Conservation (phyloP, 2,329 filamentous ascomycete genomes). For the Exophiala dermatitidis region DNA sequence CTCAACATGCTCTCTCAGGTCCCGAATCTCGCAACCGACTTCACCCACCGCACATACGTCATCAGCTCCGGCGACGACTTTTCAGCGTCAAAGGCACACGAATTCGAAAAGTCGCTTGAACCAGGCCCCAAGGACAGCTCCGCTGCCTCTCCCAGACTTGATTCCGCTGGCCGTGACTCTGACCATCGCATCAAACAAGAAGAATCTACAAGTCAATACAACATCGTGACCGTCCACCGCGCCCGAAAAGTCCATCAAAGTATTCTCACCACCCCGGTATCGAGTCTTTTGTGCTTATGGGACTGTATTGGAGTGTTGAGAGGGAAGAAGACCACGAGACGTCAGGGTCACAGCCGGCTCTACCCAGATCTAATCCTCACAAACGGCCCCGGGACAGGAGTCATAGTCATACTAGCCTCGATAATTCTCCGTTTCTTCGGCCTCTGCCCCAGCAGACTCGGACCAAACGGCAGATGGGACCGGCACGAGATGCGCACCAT, state of each 20-base stretch:
- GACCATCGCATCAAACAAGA: too few species aligned
- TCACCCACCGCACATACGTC: conserved; percentile 68
- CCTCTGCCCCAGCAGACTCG: neutral
- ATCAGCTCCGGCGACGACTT: conserved; percentile 69
- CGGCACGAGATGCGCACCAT: conserved; percentile 59
- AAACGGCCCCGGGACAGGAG: conserved; percentile 83
- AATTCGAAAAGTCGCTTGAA: conserved; percentile 52
- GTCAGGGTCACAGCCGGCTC: too few species aligned
- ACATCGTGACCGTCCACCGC: conserved; percentile 62
- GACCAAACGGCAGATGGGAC: neutral
- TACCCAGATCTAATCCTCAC: conserved; percentile 72
- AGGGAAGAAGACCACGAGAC: conserved; percentile 28
- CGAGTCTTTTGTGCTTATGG: conserved; percentile 56
- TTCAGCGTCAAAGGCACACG: conserved; percentile 55
- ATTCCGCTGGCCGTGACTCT: too few species aligned
- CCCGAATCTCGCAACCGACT: conserved; percentile 36
- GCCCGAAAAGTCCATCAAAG: conserved; percentile 75
- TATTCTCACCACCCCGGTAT: conserved; percentile 52
- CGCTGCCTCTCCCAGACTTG: too few species aligned
- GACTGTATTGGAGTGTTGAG: conserved; percentile 54
- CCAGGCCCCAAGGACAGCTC: too few species aligned
- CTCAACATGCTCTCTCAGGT: conserved; percentile 67
- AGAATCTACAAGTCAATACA: conserved; percentile 37
- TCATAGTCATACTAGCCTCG: conserved; percentile 60
- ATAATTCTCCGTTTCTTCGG: conserved; percentile 49